Percentiles rank a stretch among this genome's conserved stretches.
Evolutionary conservation across 2,329 filamentous ascomycete genomes (phyloP).

Genomic region (Diaporthe sp.): DNA sequence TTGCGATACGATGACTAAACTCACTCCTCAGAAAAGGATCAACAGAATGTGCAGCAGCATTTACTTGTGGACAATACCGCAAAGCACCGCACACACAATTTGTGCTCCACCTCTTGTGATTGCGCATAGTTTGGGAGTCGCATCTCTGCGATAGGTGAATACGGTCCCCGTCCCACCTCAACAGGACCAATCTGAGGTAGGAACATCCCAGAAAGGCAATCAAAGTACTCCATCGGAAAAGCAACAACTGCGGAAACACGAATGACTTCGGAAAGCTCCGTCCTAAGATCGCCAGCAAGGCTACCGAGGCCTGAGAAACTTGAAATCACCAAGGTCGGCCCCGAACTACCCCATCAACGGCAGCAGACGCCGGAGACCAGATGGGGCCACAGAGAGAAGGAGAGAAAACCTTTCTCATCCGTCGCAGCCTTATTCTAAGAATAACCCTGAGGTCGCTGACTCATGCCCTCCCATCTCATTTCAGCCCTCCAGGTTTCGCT

Average conservation of each 20-base stretch:
- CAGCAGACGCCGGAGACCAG: not conserved
- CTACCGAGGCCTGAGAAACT: not conserved
- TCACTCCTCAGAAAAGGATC: not conserved
- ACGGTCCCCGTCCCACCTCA: not conserved
- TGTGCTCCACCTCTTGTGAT: not conserved
- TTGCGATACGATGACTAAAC: not conserved
- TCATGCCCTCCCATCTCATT: not conserved
- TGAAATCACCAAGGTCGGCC: not conserved
- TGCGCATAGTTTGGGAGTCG: not conserved
- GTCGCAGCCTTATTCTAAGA: slow-evolving; percentile 18
- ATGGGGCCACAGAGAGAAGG: not conserved
- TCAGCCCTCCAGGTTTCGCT: not conserved
- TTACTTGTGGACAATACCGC: not conserved
- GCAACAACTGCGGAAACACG: not conserved
- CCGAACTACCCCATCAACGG: not conserved
- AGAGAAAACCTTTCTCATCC: not conserved
- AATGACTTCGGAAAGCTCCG: not conserved
- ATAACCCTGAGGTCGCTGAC: not conserved
- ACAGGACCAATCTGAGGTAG: not conserved
- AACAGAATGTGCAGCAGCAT: not conserved
- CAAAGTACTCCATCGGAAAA: not conserved
- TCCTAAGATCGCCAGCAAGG: not conserved
- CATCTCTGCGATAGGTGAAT: not conserved
- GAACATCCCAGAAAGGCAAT: not conserved
- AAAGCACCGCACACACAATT: not conserved